Conservation (phyloP, 495 filamentous ascomycete species). For the Annulohypoxylon bovei region DNA sequence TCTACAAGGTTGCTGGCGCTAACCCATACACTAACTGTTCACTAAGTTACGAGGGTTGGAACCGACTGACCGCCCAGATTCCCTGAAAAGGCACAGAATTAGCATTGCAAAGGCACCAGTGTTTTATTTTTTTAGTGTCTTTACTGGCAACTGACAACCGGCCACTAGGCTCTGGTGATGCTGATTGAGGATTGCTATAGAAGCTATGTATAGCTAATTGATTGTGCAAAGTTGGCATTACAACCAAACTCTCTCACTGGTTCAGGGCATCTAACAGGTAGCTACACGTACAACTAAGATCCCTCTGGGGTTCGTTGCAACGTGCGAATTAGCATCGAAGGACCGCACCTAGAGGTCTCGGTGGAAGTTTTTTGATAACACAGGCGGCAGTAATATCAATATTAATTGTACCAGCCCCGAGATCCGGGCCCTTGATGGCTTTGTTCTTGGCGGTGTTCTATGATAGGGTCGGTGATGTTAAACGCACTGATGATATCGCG, state of each 20-base stretch:
- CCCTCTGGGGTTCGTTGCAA: neutral
- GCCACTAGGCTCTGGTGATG: neutral
- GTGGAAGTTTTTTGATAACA: neutral
- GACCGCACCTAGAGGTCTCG: neutral
- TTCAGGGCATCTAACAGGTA: constrained; percentile 3
- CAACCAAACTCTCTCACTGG: neutral
- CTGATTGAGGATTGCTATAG: neutral
- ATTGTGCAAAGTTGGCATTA: neutral
- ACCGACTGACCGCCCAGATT: neutral
- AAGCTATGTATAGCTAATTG: neutral
- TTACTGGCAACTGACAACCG: neutral
- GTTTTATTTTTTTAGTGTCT: neutral
- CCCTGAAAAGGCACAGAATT: neutral
- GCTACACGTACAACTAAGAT: neutral
- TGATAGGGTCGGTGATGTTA: constrained; percentile 78
- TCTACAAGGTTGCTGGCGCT: neutral
- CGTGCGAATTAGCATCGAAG: neutral
- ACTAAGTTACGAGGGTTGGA: neutral
- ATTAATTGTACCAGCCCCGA: constrained; percentile 80
- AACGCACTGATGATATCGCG: constrained; percentile 76
- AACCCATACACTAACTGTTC: neutral
- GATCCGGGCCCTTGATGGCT: constrained; percentile 62
- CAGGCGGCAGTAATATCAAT: neutral
- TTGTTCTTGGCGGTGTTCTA: constrained; percentile 79
- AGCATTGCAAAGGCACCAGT: neutral